A percentile compares a stretch with the other conserved stretches of the same genome.
Conservation (phyloP, 2,329 filamentous ascomycete genomes). For the Cercospora janseana region DNA sequence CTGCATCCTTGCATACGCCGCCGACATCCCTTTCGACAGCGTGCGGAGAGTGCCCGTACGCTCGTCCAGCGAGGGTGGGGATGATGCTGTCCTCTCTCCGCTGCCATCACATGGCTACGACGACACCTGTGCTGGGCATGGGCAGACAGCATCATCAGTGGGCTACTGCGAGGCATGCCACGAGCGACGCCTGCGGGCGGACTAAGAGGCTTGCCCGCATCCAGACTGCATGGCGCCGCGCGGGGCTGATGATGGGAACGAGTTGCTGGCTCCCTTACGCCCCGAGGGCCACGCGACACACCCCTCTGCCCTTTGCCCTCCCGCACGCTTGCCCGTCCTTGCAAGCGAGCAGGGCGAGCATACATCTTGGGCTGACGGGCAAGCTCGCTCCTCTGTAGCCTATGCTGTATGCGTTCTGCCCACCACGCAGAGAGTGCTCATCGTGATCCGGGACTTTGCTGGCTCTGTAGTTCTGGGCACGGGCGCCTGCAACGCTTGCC, state of each 20-base stretch:
- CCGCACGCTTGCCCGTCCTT: too few relatives aligned
- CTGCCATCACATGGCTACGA: not conserved
- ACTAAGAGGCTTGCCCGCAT: slow-evolving; percentile 4
- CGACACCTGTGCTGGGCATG: not conserved
- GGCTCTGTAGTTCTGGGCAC: too few relatives aligned
- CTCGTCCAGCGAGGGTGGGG: not conserved
- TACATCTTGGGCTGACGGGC: too few relatives aligned
- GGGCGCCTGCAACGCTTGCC: not conserved
- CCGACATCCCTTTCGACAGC: slow-evolving; percentile 4
- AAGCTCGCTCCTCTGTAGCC: too few relatives aligned
- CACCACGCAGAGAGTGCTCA: too few relatives aligned
- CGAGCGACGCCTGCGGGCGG: slow-evolving; percentile 8
- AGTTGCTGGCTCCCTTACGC: too few relatives aligned
- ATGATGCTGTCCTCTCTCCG: not conserved
- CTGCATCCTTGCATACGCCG: slow-evolving; percentile 13
- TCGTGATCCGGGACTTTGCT: too few relatives aligned
- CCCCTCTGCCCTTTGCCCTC: too few relatives aligned
- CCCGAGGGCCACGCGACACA: too few relatives aligned
- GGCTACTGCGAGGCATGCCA: slow-evolving; percentile 8
- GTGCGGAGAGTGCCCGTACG: not conserved
- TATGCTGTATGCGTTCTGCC: too few relatives aligned
- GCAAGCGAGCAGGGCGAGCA: too few relatives aligned
- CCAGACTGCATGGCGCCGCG: slow-evolving; percentile 10
- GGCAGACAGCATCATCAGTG: too few relatives aligned
- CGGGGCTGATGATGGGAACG: slow-evolving; percentile 6